Conservation (phyloP, 2,329 filamentous ascomycete species). For the Pseudogymnoascus sp. region DNA sequence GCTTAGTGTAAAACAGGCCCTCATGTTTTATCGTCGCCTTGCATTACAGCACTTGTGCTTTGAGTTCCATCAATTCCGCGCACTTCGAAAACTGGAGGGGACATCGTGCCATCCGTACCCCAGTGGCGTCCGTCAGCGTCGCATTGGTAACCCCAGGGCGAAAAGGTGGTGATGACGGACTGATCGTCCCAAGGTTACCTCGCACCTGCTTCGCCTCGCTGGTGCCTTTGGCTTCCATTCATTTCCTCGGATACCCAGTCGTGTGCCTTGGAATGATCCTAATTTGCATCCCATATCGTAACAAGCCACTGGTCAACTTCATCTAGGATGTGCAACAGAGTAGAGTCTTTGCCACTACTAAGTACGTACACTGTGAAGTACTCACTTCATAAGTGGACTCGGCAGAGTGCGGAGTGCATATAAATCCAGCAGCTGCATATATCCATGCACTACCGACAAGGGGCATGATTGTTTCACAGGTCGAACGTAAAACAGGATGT, state of each 20-base stretch:
- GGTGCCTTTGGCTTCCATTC: neutral
- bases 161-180: neutral
- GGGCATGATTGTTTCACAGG: neutral
- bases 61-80: neutral
- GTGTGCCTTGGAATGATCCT: conserved; percentile 1
- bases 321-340: neutral
- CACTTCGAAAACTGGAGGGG: neutral
- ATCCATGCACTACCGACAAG: neutral
- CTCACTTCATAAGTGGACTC: neutral
- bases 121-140: neutral
- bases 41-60: neutral
- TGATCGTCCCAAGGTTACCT: conserved; percentile 2
- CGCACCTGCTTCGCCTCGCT: neutral
- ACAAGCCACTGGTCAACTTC: neutral
- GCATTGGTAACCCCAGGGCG: neutral
- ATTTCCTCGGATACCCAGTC: neutral
- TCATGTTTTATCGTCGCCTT: neutral
- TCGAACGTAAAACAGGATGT: neutral
- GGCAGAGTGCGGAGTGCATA: conserved; percentile 1
- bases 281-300: neutral
- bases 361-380: neutral
- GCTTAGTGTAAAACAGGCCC: neutral
- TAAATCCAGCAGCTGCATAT: neutral
- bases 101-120: neutral
- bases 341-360: neutral